Evolutionary conservation across 192 early-diverging fungal genomes (phyloP).

Genomic region (Coemansia sp.): DNA sequence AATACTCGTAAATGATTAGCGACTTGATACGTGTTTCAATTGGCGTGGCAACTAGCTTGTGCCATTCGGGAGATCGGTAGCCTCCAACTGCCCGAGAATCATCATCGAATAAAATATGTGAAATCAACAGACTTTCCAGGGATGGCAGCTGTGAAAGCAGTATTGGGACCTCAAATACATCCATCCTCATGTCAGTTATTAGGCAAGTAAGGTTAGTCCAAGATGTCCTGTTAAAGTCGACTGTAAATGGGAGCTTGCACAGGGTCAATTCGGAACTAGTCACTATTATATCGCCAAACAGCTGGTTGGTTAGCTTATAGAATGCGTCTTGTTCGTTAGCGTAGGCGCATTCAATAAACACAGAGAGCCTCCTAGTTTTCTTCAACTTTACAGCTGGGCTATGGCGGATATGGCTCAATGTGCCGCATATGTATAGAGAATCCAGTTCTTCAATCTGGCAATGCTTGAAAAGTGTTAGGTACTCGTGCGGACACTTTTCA

Average conservation of each 20-base stretch:
- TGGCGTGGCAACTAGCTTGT: not conserved
- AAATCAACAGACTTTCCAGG: not conserved
- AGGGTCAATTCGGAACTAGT: not conserved
- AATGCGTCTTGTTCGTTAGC: not conserved
- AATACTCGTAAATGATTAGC: not conserved
- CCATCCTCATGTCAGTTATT: too few relatives aligned
- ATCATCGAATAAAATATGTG: not conserved
- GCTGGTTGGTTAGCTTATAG: constrained; percentile 1
- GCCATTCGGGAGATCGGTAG: not conserved
- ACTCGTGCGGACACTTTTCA: not conserved
- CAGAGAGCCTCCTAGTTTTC: too few relatives aligned
- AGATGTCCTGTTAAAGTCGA: not conserved
- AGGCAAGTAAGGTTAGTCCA: constrained; percentile 1
- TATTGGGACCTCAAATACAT: not conserved
- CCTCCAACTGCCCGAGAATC: not conserved
- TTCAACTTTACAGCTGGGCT: not conserved
- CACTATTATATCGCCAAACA: not conserved
- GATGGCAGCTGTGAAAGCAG: not conserved
- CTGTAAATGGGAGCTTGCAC: not conserved
- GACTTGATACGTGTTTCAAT: not conserved
- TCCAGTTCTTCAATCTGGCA: not conserved
- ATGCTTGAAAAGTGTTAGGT: constrained; percentile 1
- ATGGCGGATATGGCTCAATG: too few relatives aligned
- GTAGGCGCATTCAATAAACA: not conserved
- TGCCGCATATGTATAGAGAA: not conserved